Conservation (phyloP, 139 green algal species). For the Mesotaenium endlicherianum region DNA sequence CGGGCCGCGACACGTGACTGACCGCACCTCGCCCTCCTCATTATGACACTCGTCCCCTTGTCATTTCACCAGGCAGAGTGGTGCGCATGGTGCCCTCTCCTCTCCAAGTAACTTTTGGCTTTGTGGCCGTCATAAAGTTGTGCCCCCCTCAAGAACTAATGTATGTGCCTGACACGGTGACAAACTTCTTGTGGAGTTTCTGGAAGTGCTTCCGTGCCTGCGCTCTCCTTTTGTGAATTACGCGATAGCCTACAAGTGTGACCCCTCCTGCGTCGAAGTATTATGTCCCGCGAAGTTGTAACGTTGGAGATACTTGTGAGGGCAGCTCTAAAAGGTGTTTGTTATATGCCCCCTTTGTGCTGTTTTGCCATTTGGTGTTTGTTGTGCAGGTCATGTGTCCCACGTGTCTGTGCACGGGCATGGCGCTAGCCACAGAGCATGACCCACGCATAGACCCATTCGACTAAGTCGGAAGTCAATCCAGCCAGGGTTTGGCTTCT, state of each 20-base stretch:
- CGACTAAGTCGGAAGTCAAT: no score
- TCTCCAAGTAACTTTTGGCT: no score
- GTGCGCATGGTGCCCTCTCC: no score
- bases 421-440: conserved; percentile 89
- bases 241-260: background rate
- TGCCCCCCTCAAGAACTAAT: no score
- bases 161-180: no score
- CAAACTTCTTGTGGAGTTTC: no score
- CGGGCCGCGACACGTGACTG: no score
- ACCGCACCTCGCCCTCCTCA: no score
- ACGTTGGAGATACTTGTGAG: background rate
- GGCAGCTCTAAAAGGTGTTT: background rate
- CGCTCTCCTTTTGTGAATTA: background rate
- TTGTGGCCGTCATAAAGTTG: no score
- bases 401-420: conserved; percentile 91
- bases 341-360: background rate
- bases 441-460: conserved; percentile 90
- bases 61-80: no score
- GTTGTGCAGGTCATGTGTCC: conserved; percentile 94
- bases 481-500: no score
- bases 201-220: background rate
- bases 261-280: background rate
- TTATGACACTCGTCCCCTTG: no score
- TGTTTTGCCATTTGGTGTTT: background rate
- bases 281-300: background rate